Percentiles rank a stretch among this genome's conserved stretches.
Evolutionary conservation across 805 yeast genomes (phyloP).

Genomic region (Candida caryicola): DNA sequence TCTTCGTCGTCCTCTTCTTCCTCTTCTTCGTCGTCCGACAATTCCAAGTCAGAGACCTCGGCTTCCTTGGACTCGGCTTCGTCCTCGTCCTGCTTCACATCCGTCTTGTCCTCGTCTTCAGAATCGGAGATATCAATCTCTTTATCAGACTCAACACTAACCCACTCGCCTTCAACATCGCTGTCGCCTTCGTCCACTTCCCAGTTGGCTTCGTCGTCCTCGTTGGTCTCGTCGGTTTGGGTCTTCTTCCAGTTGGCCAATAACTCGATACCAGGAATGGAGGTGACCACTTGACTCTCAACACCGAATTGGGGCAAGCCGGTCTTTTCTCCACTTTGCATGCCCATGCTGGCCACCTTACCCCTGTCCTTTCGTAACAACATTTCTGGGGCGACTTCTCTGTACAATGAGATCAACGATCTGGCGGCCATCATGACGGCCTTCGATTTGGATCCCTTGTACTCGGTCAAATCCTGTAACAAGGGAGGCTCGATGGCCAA

Average conservation of each 20-base stretch:
- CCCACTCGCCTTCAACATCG: slow-evolving; percentile 90
- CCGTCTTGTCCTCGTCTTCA: slow-evolving; percentile 46
- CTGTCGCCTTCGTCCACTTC: slow-evolving; percentile 50
- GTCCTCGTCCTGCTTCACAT: slow-evolving; percentile 34
- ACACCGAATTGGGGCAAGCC: slow-evolving; percentile 66
- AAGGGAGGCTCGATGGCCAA: slow-evolving; percentile 86
- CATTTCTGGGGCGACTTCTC: slow-evolving; percentile 98
- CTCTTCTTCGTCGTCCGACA: slow-evolving; percentile 22
- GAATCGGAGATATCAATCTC: slow-evolving; percentile 58
- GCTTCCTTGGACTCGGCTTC: slow-evolving; percentile 18
- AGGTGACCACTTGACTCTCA: slow-evolving; percentile 58
- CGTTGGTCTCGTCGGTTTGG: slow-evolving; percentile 47
- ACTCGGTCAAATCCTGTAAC: slow-evolving; percentile 84
- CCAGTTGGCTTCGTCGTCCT: slow-evolving; percentile 56
- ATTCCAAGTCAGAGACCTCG: slow-evolving; percentile 28
- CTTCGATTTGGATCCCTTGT: slow-evolving; percentile 90
- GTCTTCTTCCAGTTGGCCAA: slow-evolving; percentile 80
- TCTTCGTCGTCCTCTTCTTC: slow-evolving; percentile 38
- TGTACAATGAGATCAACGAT: slow-evolving; percentile 75
- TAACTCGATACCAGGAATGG: slow-evolving; percentile 88
- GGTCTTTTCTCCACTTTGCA: slow-evolving; percentile 55
- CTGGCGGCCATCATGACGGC: slow-evolving; percentile 94
- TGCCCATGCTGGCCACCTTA: slow-evolving; percentile 79
- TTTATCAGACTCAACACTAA: slow-evolving; percentile 76
- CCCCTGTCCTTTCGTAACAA: slow-evolving; percentile 88